Base-by-base conservation (phyloP, 495 filamentous ascomycete genomes). In the Pyrenula massariospora region DNA sequence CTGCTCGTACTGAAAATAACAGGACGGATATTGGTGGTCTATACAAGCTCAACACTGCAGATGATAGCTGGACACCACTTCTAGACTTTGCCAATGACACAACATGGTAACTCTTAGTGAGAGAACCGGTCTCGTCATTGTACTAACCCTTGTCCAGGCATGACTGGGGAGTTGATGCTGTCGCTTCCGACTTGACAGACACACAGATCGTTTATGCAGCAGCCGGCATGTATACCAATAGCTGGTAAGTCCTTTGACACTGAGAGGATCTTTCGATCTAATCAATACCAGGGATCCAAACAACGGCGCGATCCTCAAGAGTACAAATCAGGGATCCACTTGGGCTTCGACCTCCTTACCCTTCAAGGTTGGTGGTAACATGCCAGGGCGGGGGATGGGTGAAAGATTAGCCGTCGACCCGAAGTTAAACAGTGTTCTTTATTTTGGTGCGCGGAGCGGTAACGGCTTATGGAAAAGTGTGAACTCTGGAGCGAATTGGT, bases 371-470 rank as follows among this genome's bases (percentile, higher is more conserved):
- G 81, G 81, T 3, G 79, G 81, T 0, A 85, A 84, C 61, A 84
- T 83, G 80, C 79, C 80, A 2, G 82, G 82, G n/a, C 72, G 82
- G 23, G 81, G 81, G 20, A 80, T 77, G 68, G 82, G 82, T 22
- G 82, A 85, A 66, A 73, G 82, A 3, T 73, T 84, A 22, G 80
- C 79, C 1, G 73, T 84, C 8, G 81, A 85, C 63, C 80, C 82
- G 2, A 70, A 71, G 20, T 79, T 79, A 58, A 75, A 72, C 48
- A 73, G 74, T 22, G 75, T 81, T 31, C 60, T 83, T 31, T 83
- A 79, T 61, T 78, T 81, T 56, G 80, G 80, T 5, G 78, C 80
- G 22, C 73, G 81, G 49, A 81, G 78, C 61, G 79, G 78, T n/a
- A 73, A 82, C 23, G 82, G 82, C 12, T 68, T 85, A n/a, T 84